phyloP scores from a whole-genome alignment of 176 grass and related monocot species.

The Aegilops bicornis region DNA sequence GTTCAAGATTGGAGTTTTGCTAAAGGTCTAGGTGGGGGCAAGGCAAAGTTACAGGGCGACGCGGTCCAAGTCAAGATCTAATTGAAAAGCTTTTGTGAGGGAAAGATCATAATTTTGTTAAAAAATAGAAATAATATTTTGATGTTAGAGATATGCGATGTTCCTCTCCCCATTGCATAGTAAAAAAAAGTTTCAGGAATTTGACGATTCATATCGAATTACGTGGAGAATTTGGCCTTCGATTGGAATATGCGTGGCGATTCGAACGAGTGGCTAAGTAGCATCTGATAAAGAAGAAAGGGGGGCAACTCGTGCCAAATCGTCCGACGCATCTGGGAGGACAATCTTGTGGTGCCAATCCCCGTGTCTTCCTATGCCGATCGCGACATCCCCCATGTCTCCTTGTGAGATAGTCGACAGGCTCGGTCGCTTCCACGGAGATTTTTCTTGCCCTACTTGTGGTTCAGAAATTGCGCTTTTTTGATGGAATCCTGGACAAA shows the following conservation, averaged over 20 bases:
- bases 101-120: neutral
- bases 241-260: slow-evolving; percentile 19
- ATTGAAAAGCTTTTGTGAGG: neutral
- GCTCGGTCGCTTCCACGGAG: slow-evolving; percentile 19
- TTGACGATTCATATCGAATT: neutral
- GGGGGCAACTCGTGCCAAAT: slow-evolving; percentile 21
- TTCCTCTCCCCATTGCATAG: neutral
- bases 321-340: slow-evolving; percentile 27
- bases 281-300: neutral
- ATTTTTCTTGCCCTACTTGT: neutral
- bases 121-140: neutral
- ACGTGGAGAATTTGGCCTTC: neutral
- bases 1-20: slow-evolving; percentile 25
- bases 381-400: slow-evolving; percentile 12
- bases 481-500: neutral
- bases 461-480: slow-evolving; percentile 2
- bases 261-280: slow-evolving; percentile 9
- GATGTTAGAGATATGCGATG: neutral
- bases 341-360: slow-evolving; percentile 12
- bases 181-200: neutral
- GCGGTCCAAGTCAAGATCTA: slow-evolving; percentile 8
- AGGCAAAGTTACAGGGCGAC: neutral
- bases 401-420: slow-evolving; percentile 6
- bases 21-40: neutral
- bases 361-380: neutral